phyloP scores from a whole-genome alignment of 768 basidiomycete genomes.

The Mycena galericulata region DNA sequence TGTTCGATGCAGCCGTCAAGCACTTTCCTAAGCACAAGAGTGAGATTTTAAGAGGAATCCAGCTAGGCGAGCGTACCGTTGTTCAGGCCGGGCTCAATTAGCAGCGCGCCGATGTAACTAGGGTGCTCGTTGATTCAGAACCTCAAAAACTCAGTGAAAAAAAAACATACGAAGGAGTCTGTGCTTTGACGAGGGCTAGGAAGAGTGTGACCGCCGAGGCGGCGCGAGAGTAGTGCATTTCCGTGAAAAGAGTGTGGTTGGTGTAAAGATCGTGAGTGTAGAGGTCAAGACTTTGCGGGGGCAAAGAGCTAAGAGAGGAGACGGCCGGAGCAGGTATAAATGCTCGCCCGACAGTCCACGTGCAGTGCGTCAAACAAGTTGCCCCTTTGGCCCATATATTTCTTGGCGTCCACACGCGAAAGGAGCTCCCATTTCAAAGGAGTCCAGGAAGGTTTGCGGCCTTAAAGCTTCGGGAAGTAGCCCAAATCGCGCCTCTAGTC shows the following conservation, averaged over 20 bases:
- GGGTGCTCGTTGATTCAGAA: slow-evolving; percentile 2
- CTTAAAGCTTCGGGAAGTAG: too few species aligned
- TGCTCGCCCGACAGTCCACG: too few species aligned
- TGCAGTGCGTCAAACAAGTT: too few species aligned
- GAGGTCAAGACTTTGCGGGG: slow-evolving; percentile 26
- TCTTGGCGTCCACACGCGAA: too few species aligned
- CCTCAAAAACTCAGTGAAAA: neutral
- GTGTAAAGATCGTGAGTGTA: slow-evolving; percentile 27
- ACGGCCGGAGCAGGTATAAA: too few species aligned
- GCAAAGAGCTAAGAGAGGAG: too few species aligned
- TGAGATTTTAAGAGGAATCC: neutral
- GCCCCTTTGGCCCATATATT: too few species aligned
- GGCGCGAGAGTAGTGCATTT: slow-evolving; percentile 28
- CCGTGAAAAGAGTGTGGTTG: slow-evolving; percentile 35
- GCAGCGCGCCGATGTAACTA: slow-evolving; percentile 57
- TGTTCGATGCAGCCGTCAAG: slow-evolving; percentile 62
- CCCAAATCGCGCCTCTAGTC: too few species aligned
- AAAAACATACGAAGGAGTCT: slow-evolving; percentile 40
- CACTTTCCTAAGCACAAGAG: slow-evolving; percentile 55
- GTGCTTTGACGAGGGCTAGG: slow-evolving; percentile 35
- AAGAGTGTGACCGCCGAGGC: slow-evolving; percentile 30
- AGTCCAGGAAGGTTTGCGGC: too few species aligned
- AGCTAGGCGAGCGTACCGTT: slow-evolving; percentile 45
- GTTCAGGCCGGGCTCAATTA: slow-evolving; percentile 58
- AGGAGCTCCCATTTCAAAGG: too few species aligned